These are phyloP conservation scores for Porogramme epimiltina DNA, from an alignment of 1,284 basidiomycete genomes.

Conservation along the genomic window DNA sequence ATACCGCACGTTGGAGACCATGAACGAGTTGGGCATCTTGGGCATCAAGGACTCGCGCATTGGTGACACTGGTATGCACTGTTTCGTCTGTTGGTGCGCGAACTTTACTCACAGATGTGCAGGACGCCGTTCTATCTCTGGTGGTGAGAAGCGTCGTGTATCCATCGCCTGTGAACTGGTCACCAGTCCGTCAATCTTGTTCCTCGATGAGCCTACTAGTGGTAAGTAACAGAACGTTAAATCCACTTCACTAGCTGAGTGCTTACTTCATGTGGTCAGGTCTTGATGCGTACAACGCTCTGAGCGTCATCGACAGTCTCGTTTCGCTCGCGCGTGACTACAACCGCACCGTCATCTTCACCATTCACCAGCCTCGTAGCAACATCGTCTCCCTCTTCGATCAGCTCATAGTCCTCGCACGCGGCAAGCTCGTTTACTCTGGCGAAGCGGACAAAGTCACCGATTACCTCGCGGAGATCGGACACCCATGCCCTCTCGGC, in stretches of 20 bases:
- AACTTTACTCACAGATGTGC: neutral
- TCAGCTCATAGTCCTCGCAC: conserved; percentile 84
- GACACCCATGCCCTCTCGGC: conserved; percentile 87
- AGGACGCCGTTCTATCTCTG: conserved; percentile 87
- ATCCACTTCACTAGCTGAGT: neutral
- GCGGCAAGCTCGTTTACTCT: conserved; percentile 84
- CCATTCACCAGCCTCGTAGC: conserved; percentile 97
- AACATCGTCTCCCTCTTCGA: conserved; percentile 97
- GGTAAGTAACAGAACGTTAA: conserved; percentile 50
- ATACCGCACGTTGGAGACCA: conserved; percentile 91
- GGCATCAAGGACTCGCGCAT: conserved; percentile 90
- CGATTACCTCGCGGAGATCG: conserved; percentile 80
- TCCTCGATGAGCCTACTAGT: conserved; percentile 96
- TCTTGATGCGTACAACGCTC: conserved; percentile 93
- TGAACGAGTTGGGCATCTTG: conserved; percentile 94
- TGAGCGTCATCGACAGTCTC: conserved; percentile 90
- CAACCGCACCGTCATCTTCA: conserved; percentile 95
- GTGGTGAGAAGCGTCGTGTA: conserved; percentile 94
- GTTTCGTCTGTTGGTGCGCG: neutral
- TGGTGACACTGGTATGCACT: conserved; percentile 72
- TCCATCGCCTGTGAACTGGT: conserved; percentile 99
- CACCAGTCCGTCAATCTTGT: conserved; percentile 92
- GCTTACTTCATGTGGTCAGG: conserved; percentile 43
- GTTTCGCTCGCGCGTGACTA: conserved; percentile 86
- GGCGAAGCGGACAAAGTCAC: conserved; percentile 77